Evolutionary conservation across 768 basidiomycete species (phyloP).

Genomic region (Russula compacta): DNA sequence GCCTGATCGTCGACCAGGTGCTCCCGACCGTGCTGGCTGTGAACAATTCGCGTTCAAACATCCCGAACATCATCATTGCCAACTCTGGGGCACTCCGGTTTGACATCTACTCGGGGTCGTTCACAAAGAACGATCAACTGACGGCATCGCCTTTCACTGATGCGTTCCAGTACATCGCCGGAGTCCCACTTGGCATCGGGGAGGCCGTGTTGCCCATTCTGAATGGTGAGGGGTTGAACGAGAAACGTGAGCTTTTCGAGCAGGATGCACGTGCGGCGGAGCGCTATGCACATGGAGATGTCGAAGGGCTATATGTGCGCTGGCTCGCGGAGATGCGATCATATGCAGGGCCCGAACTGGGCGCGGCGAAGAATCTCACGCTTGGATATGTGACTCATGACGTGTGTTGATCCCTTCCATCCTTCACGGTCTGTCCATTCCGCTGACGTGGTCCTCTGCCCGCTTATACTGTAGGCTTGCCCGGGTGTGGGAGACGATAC

Average conservation of each 20-base stretch:
- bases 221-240: slow-evolving; percentile 36
- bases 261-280: slow-evolving; percentile 30
- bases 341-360: slow-evolving; percentile 30
- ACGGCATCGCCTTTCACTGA: slow-evolving; percentile 65
- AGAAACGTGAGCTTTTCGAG: slow-evolving; percentile 24
- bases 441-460: neutral
- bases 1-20: slow-evolving; percentile 44
- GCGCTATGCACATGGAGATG: slow-evolving; percentile 40
- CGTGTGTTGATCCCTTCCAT: neutral
- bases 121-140: slow-evolving; percentile 30
- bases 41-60: slow-evolving; percentile 52
- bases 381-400: slow-evolving; percentile 50
- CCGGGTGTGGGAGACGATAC: slow-evolving; percentile 49
- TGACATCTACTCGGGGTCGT: slow-evolving; percentile 48
- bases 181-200: slow-evolving; percentile 33
- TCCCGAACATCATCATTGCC: slow-evolving; percentile 55
- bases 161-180: slow-evolving; percentile 47
- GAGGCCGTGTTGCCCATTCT: slow-evolving; percentile 43
- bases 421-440: neutral
- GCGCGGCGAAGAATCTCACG: slow-evolving; percentile 44
- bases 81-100: slow-evolving; percentile 63
- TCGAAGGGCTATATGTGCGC: slow-evolving; percentile 39
- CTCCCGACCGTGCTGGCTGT: slow-evolving; percentile 36
- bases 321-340: slow-evolving; percentile 55
- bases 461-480: slow-evolving; percentile 45